Base-by-base conservation (phyloP, 805 yeast species). In the Schizosaccharomyces japonicus region DNA sequence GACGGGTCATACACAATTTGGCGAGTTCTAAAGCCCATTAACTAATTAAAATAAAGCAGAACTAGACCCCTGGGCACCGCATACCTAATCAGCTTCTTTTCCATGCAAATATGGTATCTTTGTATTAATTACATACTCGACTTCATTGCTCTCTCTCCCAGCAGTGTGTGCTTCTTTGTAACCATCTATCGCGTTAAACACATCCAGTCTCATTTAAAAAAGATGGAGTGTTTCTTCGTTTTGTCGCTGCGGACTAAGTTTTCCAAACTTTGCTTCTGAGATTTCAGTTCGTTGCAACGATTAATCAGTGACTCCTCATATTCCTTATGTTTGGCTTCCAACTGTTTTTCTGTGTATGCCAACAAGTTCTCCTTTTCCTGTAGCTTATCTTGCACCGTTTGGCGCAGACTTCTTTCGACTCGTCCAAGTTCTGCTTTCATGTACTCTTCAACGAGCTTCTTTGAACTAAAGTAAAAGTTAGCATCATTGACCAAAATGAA, bases 301-400 rank as follows among this genome's bases (percentile, higher is more conserved):
- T 36, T 36, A 25, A 19, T 21, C 13, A 36, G 27, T 17, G 13
- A 25, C 17, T 36, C 27, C 27, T 36, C 23, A 23, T 36, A 36
- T 13, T 36, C 42, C 26, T 36, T 36, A 17, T 36, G 42, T n/a
- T 36, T 25, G 6, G 42, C 23, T n/a, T 21, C 15, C 3, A 36
- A 13, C 17, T 36, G 25, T 21, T 17, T 36, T 21, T 36, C 42
- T 21, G 23, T 19, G 13, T 19, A 21, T 13, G 17, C 42, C 5
- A 36, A 21, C n/a, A 5, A 19, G 27, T 36, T 36, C 23, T 90
- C 98, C 66, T 90, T 98, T 45, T 81, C 80, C 66, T 87, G 85
- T 51, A 90, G 82, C 67, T 90, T 95, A 63, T 85, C 95, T 5
- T 95, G 87, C 66, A 90, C 87, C 63, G 80, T 80, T 65, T 81